Evolutionary conservation across 1,284 basidiomycete genomes (phyloP), one percentile per base, ranked within the genome.

Genomic region (Leccinum solheimii): DNA sequence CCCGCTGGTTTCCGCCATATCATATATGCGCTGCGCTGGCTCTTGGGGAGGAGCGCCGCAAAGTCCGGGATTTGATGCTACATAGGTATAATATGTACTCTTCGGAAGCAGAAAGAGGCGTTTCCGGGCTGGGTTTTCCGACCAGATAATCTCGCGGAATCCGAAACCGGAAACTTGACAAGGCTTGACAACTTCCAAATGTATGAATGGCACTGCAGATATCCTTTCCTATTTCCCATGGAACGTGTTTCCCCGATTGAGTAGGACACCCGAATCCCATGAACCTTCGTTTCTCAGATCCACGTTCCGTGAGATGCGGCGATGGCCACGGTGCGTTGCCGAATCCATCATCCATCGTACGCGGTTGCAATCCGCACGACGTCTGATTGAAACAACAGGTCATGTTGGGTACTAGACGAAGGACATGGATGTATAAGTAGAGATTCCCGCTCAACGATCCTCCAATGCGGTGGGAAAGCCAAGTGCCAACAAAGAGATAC

Each of bases 51-150:
- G 51, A 60, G 57, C 51, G 40, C 72, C 69, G 64, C 64, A 69
- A 73, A 73, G 68, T 62, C 67, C 69, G 70, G 68, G 70, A 69
- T 67, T 43, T 59, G 68, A 68, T 67, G 26, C 26, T n/a, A 21
- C 45, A 21, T 48, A n/a, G 48, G 48, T 43, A 43, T 19, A 50
- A 34, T 58, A 55, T 50, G 8, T 27, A 40, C n/a, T 40, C 32
- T 52, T 51, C 53, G 45, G 57, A 32, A 50, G 55, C 51, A 61
- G 54, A 62, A 51, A 26, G 14, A 36, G 58, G 59, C 40, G 14
- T 60, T 67, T 69, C 60, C 54, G 55, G 53, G 21, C 11, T 60
- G 53, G 53, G 4, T 50, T 60, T 62, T 67, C 60, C 49, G 56
- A 49, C 5, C 51, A 60, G 56, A 61, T 67, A 57, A 56, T 63